Base-by-base conservation (phyloP, 1,284 basidiomycete species). In the Neolentinus lepideus region DNA sequence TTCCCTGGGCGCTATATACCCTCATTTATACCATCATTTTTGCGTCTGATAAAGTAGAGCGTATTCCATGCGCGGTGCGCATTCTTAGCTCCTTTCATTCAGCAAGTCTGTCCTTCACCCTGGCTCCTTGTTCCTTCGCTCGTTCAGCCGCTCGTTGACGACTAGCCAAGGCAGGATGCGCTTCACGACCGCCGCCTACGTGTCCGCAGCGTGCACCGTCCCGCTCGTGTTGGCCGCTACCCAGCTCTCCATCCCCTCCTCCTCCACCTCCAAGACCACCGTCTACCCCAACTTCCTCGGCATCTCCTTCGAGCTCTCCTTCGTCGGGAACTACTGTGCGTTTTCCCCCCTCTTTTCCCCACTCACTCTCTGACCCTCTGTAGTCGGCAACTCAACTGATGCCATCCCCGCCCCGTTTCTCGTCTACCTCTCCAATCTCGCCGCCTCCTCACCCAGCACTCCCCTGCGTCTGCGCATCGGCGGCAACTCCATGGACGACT, bases 401-500 rank as follows among this genome's bases (percentile, higher is more conserved):
- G 21, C 52, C 8, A 54, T 45, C 52, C 52, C 52, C 27, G 21
- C 33, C 19, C 36, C 52, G 35, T 24, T 54, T 22, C 52, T 38
- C 35, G n/a, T 16, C 24, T 54, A 54, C 52, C 52, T 53, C 48
- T 51, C 48, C 21, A n/a, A n/a, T 21, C 21, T 52, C 26, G 21
- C 19, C 19, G 27, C 10, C 51, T 8, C 14, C 26, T 25, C 51
- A 14, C n/a, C 29, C 21, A 19, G 12, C 24, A 19, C 52, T 3
- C 70, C 76, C 16, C 59, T 80, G 25, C 74, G 78, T 21, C 58
- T 80, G 3, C 69, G 79, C 33, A 65, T 81, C 27, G 79, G 79
- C 22, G 79, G 79, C 27, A 81, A 82, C 59, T 69, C 66, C 19
- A 71, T 71, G 69, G 70, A 72, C 61, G 67, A 64, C 55, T 67